Base-by-base conservation (phyloP, 352 stramenopile genomes). In the Phytophthora brassicae region DNA sequence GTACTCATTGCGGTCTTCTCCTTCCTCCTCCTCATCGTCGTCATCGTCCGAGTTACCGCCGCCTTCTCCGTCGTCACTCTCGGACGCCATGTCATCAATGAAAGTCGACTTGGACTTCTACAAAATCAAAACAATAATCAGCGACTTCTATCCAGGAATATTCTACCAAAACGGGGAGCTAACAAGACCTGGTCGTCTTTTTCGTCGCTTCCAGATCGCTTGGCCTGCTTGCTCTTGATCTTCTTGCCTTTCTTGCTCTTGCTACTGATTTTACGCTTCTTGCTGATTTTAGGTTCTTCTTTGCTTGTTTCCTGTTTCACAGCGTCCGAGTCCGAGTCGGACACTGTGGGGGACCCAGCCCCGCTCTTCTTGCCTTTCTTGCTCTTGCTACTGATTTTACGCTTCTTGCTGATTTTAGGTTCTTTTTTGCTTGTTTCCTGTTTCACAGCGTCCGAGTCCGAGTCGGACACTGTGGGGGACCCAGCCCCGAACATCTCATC, bases 41-140 rank as follows among this genome's bases (percentile, higher is more conserved):
- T 83, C 81, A 17, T 91, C 78, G 43, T 92, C 85, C 19, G 73
- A 86, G 54, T 84, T 73, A 17, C 58, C 67, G 26, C 68, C 77
- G 22, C 61, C 65, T 56, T 71, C 78, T 24, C 68, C 87, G 50
- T 94, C 87, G 33, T 94, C 87, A 36, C 88, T 96, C 52, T 96
- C 88, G 0, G 88, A 96, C 28, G 88, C 88, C 64, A 90, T 84
- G 44, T 96, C 88, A n/a, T 96, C 86, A 47, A 96, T 93, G 36
- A 95, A 95, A 6, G 82, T 75, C 8, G 83, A 92, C 53, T 93
- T 94, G 45, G 77, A 61, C 23, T 85, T 86, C 84, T 93, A 20
- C 29, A 51, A 16, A 20, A 28, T 48, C 35, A 42, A 42, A n/a
- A n/a, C n/a, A n/a, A 60, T 38, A 42, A 35, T 51, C 38, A 41